Evolutionary conservation across 108 stramenopile genomes (phyloP), one percentile per base, ranked within the genome.

Genomic region (Cyclotella atomus): DNA sequence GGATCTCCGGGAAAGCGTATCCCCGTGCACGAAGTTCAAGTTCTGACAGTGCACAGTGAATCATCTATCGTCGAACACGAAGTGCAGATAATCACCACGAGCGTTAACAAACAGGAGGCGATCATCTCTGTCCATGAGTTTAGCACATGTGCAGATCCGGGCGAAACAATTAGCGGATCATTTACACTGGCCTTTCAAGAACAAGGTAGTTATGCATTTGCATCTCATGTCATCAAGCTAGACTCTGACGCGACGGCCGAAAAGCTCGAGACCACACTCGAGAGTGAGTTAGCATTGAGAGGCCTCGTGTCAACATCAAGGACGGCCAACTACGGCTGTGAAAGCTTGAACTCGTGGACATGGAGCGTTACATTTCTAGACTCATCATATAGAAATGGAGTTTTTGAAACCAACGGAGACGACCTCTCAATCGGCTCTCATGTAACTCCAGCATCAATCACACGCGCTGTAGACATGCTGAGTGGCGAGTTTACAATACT

Each of bases 341-440:
- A 84, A 16, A 88, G 89, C 55, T 20, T 67, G 21, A 86, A 89
- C 54, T 82, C 81, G n/a, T 89, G 76, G 84, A 74, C 50, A 8
- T 92, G 91, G 91, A 84, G 75, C 19, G 61, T 92, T 1, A 89
- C 87, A 4, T 89, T 89, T 63, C 49, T 80, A 7, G 89, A 89
- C 45, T 60, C 76, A 3, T 63, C 59, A 30, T 66, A 49, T 3
- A 64, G 71, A 3, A 64, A 68, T 35, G 54, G 55, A 16, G 47
- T 41, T 14, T 46, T 87, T n/a, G 64, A 84, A 33, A 65, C 84
- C n/a, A 80, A 86, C 38, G 67, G 59, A 4, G 56, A 67, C 34
- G 33, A 34, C 0, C 68, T 91, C 8, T 46, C 83, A 25, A 25
- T 23, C 9, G 85, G 82, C 4, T 83, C 75, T 23, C 7, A 7